Evolutionary conservation across 306 rosid species (phyloP), one percentile per base, ranked within the genome.

Genomic region (Dryas drummondii): DNA sequence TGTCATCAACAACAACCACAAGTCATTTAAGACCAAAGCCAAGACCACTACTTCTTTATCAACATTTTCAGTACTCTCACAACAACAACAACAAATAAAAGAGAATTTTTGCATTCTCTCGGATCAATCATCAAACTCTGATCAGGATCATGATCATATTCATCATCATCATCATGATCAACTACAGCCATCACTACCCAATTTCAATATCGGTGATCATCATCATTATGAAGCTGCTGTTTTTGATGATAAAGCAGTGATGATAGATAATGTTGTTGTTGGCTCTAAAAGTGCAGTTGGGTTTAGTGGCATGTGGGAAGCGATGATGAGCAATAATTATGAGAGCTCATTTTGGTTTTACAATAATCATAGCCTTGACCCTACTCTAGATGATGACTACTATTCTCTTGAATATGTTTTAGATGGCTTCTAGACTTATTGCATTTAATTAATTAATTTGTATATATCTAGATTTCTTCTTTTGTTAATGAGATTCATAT

Each of bases 331-430:
- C 9, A 64, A 70, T 13, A 57, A 72, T 52, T 60, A 50, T 70
- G 87, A n/a, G 7, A 53, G 37, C 40, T 13, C 44, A 1, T 77
- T 85, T 57, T 79, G 82, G 82, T 70, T 85, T 59, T 61, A 61
- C 58, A 14, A 13, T 73, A 56, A 13, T 32, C 37, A 32, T 54
- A 74, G 17, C 3, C 47, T 69, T 13, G 68, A 82, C 16, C 72
- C 82, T 46, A 47, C 15, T 68, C 62, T 52, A 32, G 66, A 84
- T 45, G 82, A 80, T 26, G 40, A 26, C 26, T 62, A 16, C 46
- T 14, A 47, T 55, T 45, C 73, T 70, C 52, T 74, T 72, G 84
- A 51, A 26, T 53, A 75, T 53, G 72, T 69, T 75, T 81, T 62
- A 55, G 54, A 61, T 78, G 62, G 77, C 64, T 74, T 86, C 50